Percentiles rank a stretch among this genome's conserved stretches.
phyloP scores from a whole-genome alignment of 2,329 filamentous ascomycete genomes.

The Aspergillus jensenii region DNA sequence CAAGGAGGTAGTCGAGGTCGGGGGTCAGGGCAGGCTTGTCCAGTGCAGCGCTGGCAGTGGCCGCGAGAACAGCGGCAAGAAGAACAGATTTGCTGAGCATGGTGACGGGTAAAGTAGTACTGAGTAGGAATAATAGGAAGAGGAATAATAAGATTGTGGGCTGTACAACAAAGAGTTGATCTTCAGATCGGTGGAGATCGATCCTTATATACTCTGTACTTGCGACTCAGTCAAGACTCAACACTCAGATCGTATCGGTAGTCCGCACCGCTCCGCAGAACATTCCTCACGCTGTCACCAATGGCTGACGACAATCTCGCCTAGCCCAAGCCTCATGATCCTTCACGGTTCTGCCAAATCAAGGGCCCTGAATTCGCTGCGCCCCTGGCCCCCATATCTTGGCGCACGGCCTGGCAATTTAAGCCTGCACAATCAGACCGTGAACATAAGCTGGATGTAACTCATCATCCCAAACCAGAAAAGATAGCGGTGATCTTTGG shows the following conservation, averaged over 20 bases:
- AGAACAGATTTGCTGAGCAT: neutral
- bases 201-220: no score
- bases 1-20: constrained; percentile 6
- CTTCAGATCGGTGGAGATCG: no score
- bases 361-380: neutral
- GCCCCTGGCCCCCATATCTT: neutral
- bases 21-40: constrained; percentile 7
- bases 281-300: neutral
- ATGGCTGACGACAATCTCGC: neutral
- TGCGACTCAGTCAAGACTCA: no score
- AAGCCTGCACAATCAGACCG: no score
- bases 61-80: neutral
- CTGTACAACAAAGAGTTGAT: no score
- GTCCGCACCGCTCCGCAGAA: no score
- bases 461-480: no score
- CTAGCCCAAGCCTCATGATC: neutral
- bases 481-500: no score
- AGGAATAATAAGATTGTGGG: neutral
- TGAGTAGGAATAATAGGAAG: neutral
- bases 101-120: neutral
- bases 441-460: no score
- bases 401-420: neutral
- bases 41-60: neutral
- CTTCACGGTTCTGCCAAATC: neutral
- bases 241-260: no score